Evolutionary conservation across 768 basidiomycete genomes (phyloP).

Genomic region (Leccinum variicolor): DNA sequence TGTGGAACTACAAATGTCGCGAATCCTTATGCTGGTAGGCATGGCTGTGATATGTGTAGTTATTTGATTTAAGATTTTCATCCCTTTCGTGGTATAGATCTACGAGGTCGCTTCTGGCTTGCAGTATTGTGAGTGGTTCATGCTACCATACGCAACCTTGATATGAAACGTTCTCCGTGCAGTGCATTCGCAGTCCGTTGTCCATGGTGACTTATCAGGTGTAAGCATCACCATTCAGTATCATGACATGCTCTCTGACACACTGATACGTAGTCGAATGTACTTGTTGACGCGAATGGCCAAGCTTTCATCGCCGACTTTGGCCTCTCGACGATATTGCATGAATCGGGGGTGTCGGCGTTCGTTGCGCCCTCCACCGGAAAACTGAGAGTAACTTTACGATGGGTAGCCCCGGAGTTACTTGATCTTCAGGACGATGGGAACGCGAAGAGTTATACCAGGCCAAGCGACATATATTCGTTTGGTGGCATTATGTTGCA

Average conservation of each 20-base stretch:
- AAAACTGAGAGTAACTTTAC: constrained; percentile 13
- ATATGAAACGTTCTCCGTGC: neutral
- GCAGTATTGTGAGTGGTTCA: neutral
- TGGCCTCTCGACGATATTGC: constrained; percentile 6
- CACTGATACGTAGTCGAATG: neutral
- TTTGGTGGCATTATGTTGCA: constrained; percentile 31
- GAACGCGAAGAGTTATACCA: neutral
- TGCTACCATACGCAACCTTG: neutral
- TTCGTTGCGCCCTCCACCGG: constrained; percentile 30
- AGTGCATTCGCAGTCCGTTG: neutral
- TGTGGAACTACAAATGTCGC: neutral
- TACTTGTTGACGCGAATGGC: neutral
- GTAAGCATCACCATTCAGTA: neutral
- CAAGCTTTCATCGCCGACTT: neutral
- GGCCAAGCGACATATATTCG: constrained; percentile 13
- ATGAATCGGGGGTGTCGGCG: constrained; percentile 30
- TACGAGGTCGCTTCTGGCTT: neutral
- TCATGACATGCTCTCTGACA: neutral
- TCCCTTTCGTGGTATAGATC: neutral
- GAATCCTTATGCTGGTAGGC: neutral
- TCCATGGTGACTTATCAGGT: neutral
- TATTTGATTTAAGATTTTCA: neutral
- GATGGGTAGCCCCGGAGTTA: constrained; percentile 43
- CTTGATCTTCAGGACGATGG: constrained; percentile 25
- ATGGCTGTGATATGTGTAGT: neutral